Conservation (phyloP, 2,329 filamentous ascomycete species). For the Colletotrichum theobromicola region DNA sequence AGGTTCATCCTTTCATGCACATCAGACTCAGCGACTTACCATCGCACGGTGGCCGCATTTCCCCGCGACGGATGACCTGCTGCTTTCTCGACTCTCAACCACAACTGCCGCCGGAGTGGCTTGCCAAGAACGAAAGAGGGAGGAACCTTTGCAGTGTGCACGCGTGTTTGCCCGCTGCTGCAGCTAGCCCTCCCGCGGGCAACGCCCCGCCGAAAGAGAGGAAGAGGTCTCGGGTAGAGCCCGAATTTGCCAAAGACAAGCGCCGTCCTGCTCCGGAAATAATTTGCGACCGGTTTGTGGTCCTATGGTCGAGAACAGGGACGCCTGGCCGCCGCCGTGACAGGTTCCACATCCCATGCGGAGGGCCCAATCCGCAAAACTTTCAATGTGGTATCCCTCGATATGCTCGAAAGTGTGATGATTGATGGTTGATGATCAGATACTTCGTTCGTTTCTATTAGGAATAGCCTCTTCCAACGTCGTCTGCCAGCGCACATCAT, state of each 20-base stretch:
- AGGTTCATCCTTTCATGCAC: background rate
- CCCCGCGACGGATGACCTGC: background rate
- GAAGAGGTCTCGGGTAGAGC: background rate
- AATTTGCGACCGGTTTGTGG: background rate
- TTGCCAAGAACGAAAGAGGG: background rate
- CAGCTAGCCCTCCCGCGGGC: background rate
- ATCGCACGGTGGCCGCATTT: background rate
- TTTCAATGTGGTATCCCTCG: background rate
- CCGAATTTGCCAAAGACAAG: background rate
- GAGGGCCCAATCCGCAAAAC: background rate
- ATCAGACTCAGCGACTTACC: background rate
- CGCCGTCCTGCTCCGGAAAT: conserved; percentile 3
- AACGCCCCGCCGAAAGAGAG: background rate
- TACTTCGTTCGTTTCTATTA: no score
- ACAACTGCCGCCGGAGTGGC: background rate
- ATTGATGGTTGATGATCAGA: no score
- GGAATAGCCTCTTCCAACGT: background rate
- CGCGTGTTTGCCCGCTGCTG: background rate
- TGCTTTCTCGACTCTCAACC: background rate
- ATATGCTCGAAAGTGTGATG: no score
- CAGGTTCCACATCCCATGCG: background rate
- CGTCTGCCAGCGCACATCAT: background rate
- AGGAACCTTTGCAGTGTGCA: background rate
- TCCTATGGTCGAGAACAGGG: background rate
- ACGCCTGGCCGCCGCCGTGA: background rate